Evolutionary conservation across 164 flowering plant genomes (phyloP).

Genomic region (Tetracentron sinense): DNA sequence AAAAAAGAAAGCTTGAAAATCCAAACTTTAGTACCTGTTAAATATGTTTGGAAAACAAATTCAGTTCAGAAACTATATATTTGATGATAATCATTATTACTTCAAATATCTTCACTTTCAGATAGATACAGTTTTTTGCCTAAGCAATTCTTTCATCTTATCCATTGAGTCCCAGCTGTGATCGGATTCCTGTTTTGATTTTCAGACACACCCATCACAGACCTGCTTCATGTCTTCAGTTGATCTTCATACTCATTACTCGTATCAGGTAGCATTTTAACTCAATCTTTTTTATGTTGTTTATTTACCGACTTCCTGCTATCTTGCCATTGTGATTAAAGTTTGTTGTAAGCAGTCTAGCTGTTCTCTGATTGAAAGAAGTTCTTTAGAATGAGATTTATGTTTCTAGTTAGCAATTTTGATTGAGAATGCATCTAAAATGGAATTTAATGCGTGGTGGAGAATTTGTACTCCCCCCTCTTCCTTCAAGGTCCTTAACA

Average conservation of each 20-base stretch:
- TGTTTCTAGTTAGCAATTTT: too few relatives aligned
- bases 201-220: constrained; percentile 97
- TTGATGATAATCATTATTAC: background rate
- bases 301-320: background rate
- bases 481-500: too few relatives aligned
- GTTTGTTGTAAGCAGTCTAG: background rate
- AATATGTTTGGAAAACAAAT: background rate
- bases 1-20: background rate
- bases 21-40: background rate
- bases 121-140: background rate
- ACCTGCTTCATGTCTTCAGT: constrained; percentile 99
- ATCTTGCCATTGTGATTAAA: background rate
- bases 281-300: background rate
- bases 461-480: too few relatives aligned
- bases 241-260: constrained; percentile 98
- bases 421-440: too few relatives aligned
- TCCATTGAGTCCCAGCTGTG: background rate
- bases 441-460: too few relatives aligned
- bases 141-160: background rate
- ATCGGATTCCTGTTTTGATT: constrained; percentile 10
- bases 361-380: background rate
- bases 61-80: background rate
- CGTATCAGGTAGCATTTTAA: constrained; percentile 72
- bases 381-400: background rate
- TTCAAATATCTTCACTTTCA: background rate